Evolutionary conservation across 345 rosid species (phyloP).

Genomic region (Populus euphratica): DNA sequence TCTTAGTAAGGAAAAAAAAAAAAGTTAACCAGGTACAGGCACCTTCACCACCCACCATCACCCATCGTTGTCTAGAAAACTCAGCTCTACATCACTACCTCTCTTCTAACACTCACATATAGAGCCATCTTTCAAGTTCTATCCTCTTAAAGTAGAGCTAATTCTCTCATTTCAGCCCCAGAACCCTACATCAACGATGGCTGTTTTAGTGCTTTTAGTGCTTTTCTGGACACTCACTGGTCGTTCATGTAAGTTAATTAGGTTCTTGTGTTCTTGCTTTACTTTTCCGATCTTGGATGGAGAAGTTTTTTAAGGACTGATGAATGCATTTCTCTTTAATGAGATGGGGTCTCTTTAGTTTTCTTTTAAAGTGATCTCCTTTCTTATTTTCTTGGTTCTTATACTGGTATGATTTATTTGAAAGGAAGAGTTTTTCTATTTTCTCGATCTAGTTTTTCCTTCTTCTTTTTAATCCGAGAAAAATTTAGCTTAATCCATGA

Average conservation of each 20-base stretch:
- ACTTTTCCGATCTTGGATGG: background rate
- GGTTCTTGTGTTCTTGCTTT: background rate
- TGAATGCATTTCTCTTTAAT: background rate
- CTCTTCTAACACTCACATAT: background rate
- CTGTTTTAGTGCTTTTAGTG: conserved; percentile 40
- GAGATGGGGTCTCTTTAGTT: background rate
- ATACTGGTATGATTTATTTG: background rate
- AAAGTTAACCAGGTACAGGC: conserved; percentile 9
- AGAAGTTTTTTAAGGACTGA: background rate
- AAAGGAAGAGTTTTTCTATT: background rate
- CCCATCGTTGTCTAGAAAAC: conserved; percentile 23
- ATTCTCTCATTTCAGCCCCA: conserved; percentile 2
- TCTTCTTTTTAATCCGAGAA: background rate
- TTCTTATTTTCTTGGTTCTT: background rate
- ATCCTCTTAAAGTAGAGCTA: background rate
- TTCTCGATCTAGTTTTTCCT: background rate
- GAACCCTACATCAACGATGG: conserved; percentile 45
- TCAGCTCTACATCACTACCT: conserved; percentile 1
- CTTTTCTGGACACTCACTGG: conserved; percentile 51
- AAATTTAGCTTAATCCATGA: background rate
- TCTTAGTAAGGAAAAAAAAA: background rate
- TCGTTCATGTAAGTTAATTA: conserved; percentile 58
- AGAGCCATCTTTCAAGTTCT: background rate
- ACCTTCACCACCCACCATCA: conserved; percentile 24
- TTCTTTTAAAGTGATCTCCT: background rate